Conservation (phyloP, 2,329 filamentous ascomycete species). For the Pseudogymnoascus sp. region DNA sequence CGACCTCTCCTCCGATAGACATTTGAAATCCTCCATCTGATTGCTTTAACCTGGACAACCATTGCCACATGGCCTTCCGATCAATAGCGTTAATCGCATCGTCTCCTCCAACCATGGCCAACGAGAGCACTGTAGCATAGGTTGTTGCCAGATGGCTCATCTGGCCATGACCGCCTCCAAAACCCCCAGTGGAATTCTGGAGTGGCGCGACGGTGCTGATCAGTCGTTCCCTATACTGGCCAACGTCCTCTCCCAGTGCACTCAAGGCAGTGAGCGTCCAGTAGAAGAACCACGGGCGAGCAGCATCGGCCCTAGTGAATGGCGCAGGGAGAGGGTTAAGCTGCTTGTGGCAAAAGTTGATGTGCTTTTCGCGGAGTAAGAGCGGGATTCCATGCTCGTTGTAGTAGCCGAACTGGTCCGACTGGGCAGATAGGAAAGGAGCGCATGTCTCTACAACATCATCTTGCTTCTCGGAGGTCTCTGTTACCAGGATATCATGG, state of each 20-base stretch:
- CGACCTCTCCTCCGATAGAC: constrained; percentile 79
- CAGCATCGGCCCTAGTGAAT: constrained; percentile 74
- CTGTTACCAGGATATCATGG: constrained; percentile 57
- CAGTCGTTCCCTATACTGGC: constrained; percentile 59
- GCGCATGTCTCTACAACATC: constrained; percentile 62
- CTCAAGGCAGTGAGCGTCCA: constrained; percentile 76
- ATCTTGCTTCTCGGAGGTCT: constrained; percentile 61
- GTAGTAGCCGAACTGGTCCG: constrained; percentile 41
- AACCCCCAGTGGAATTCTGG: constrained; percentile 79
- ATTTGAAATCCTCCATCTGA: constrained; percentile 84
- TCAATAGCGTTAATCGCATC: constrained; percentile 71
- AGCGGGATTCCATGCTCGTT: constrained; percentile 69
- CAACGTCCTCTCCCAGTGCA: constrained; percentile 68
- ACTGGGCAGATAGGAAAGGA: constrained; percentile 54
- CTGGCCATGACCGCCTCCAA: constrained; percentile 90
- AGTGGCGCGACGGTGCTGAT: constrained; percentile 69
- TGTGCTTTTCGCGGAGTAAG: constrained; percentile 59
- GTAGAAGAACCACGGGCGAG: constrained; percentile 88
- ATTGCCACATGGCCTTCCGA: constrained; percentile 81
- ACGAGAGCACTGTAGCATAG: constrained; percentile 74
- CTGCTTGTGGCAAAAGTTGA: constrained; percentile 53
- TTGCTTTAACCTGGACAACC: constrained; percentile 81
- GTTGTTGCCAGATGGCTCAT: constrained; percentile 80
- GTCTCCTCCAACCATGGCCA: constrained; percentile 70
- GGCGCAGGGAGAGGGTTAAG: constrained; percentile 57